Percentiles rank a stretch among this genome's conserved stretches.
Evolutionary conservation across 805 yeast species (phyloP).

Genomic region (Starmerella potacharoeniae): DNA sequence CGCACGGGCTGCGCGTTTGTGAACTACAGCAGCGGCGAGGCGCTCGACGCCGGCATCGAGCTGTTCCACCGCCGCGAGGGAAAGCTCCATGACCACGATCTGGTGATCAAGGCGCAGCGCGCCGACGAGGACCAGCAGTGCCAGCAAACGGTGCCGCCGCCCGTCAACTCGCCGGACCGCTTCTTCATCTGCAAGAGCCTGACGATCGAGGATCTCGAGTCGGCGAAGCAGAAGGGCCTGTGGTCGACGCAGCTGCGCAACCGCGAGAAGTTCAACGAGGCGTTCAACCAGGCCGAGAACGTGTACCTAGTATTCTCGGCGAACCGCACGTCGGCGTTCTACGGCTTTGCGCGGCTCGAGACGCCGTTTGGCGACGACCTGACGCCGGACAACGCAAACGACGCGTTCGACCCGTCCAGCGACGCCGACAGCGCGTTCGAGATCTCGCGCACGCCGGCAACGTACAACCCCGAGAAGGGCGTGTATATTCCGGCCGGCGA

Average conservation of each 20-base stretch:
- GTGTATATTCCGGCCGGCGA: constrained; percentile 27
- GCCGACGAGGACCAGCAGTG: neutral
- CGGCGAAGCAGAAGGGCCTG: constrained; percentile 27
- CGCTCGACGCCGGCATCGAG: constrained; percentile 27
- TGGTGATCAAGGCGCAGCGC: constrained; percentile 26
- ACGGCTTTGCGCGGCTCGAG: constrained; percentile 33
- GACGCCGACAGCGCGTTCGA: neutral
- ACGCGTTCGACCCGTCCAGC: neutral
- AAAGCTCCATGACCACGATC: constrained; percentile 27
- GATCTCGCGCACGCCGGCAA: constrained; percentile 8
- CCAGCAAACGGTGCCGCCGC: neutral
- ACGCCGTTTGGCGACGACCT: constrained; percentile 21
- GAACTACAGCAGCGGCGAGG: constrained; percentile 27
- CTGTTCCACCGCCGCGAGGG: constrained; percentile 25
- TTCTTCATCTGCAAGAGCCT: constrained; percentile 34
- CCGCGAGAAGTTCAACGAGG: constrained; percentile 30
- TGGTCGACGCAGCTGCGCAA: constrained; percentile 37
- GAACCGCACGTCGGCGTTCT: constrained; percentile 33
- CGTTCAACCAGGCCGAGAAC: constrained; percentile 27
- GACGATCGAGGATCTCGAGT: constrained; percentile 30
- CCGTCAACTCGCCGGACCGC: constrained; percentile 21
- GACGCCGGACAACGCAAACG: neutral
- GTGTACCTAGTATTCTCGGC: constrained; percentile 34
- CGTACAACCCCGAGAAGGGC: constrained; percentile 9
- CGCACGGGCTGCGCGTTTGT: constrained; percentile 36